Evolutionary conservation across 208 protist species (phyloP).

Genomic region (Trypanosoma melophagium): DNA sequence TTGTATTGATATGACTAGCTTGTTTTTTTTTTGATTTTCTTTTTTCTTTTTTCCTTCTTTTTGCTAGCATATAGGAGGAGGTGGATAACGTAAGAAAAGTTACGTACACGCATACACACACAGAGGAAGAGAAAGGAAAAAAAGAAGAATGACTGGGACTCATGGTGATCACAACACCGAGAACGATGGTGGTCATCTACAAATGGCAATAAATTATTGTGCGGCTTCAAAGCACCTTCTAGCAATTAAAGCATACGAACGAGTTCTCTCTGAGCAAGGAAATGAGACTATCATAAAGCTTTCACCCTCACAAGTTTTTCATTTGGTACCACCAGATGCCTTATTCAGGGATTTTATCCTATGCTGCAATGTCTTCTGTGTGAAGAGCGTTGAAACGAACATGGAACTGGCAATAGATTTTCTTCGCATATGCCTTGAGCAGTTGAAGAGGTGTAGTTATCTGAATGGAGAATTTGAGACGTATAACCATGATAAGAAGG

Average conservation of each 20-base stretch:
- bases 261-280: slow-evolving; percentile 13
- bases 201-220: slow-evolving; percentile 7
- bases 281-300: neutral
- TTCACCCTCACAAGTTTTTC: neutral
- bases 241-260: slow-evolving; percentile 32
- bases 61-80: too few species aligned
- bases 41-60: slow-evolving; percentile 16
- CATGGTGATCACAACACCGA: neutral
- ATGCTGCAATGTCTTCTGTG: slow-evolving; percentile 29
- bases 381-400: slow-evolving; percentile 8
- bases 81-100: too few species aligned
- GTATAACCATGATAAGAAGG: neutral
- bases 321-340: neutral
- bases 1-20: neutral
- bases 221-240: slow-evolving; percentile 21
- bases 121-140: neutral
- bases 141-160: neutral
- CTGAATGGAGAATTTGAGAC: slow-evolving; percentile 8
- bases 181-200: slow-evolving; percentile 14
- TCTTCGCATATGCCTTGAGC: slow-evolving; percentile 25
- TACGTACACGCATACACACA: neutral
- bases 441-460: slow-evolving; percentile 21
- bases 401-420: slow-evolving; percentile 29
- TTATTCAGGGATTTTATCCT: slow-evolving; percentile 38
- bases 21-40: neutral